Percentiles rank a stretch among this genome's conserved stretches.
Evolutionary conservation across 2,329 filamentous ascomycete species (phyloP).

Genomic region (Fusarium sp.): DNA sequence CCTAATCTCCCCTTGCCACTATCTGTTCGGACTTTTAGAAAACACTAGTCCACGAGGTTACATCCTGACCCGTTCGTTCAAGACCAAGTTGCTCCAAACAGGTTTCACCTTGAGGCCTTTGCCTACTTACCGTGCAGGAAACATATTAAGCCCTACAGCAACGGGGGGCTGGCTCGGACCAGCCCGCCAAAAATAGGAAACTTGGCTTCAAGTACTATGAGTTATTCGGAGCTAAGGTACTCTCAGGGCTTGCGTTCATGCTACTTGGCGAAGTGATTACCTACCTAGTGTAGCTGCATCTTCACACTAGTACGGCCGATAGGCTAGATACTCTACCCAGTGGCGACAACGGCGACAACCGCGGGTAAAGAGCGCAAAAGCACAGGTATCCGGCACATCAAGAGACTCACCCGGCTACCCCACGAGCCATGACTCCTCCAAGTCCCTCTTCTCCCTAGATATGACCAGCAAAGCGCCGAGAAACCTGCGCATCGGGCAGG

Average conservation of each 20-base stretch:
- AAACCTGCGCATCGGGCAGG: conserved; percentile 1
- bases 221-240: background rate
- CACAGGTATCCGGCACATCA: background rate
- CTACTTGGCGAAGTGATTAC: background rate
- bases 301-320: background rate
- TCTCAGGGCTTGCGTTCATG: background rate
- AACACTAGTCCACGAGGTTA: conserved; percentile 8
- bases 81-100: background rate
- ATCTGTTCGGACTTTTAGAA: conserved; percentile 7
- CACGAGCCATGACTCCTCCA: background rate
- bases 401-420: background rate
- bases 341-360: conserved; percentile 1
- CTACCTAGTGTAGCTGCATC: background rate
- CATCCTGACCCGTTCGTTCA: conserved; percentile 1
- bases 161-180: background rate
- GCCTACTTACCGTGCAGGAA: conserved; percentile 1
- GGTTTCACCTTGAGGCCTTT: background rate
- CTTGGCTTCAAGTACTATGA: background rate
- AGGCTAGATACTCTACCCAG: background rate
- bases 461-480: background rate
- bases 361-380: conserved; percentile 4
- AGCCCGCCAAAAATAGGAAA: conserved; percentile 5
- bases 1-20: background rate
- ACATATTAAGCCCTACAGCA: background rate
- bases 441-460: background rate